Percentiles rank a stretch among this genome's conserved stretches.
phyloP scores from a whole-genome alignment of 495 filamentous ascomycete genomes.

The Neurospora sp. region DNA sequence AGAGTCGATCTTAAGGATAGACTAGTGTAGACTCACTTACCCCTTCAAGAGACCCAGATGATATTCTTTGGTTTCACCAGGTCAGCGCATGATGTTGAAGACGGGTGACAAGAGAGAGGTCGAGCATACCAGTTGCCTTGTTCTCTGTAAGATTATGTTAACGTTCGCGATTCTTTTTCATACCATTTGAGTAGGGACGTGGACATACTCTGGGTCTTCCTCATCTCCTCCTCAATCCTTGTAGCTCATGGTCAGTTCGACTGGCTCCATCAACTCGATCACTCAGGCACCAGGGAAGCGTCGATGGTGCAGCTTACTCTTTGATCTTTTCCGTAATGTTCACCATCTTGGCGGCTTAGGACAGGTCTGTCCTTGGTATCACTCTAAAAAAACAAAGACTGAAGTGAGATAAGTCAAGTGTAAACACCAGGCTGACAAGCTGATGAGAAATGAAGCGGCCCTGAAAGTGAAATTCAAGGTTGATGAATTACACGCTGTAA shows the following conservation, averaged over 20 bases:
- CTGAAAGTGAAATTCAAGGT: background rate
- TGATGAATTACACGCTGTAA: slow-evolving; percentile 3
- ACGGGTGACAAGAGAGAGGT: background rate
- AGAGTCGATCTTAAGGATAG: background rate
- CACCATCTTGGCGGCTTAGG: slow-evolving; percentile 68
- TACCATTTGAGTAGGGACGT: background rate
- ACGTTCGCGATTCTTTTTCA: slow-evolving; percentile 14
- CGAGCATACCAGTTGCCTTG: slow-evolving; percentile 81
- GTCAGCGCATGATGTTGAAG: slow-evolving; percentile 7
- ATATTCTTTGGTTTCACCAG: slow-evolving; percentile 55
- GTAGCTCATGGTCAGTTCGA: slow-evolving; percentile 13
- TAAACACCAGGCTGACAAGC: background rate
- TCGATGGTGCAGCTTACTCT: slow-evolving; percentile 49
- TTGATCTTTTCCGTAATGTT: slow-evolving; percentile 99
- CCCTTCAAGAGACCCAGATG: slow-evolving; percentile 97
- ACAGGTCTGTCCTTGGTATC: slow-evolving; percentile 3
- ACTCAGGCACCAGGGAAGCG: background rate
- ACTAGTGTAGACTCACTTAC: slow-evolving; percentile 34
- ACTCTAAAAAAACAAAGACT: slow-evolving; percentile 5
- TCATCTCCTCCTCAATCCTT: slow-evolving; percentile 99
- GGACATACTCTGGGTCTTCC: slow-evolving; percentile 80
- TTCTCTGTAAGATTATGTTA: slow-evolving; percentile 59
- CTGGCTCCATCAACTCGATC: background rate
- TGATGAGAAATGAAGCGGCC: background rate
- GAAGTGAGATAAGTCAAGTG: background rate